phyloP scores from a whole-genome alignment of 1,284 basidiomycete species.

The Austroboletus novae-zelandiae region DNA sequence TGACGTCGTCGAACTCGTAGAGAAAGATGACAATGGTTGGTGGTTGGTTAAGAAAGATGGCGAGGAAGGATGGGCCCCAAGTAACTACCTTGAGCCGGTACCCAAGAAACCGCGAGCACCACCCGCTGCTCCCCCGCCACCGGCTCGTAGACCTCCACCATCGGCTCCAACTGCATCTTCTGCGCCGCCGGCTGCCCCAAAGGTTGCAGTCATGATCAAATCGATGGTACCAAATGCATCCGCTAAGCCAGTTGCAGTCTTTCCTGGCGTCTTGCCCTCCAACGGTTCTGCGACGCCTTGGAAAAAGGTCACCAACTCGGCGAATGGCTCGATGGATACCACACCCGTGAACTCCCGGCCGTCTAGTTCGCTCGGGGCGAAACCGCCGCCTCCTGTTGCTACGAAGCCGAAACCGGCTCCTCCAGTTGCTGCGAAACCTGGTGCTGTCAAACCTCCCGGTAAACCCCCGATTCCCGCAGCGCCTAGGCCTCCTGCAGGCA shows the following conservation, averaged over 20 bases:
- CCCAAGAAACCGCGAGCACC: conserved; percentile 59
- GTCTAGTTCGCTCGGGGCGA: conserved; percentile 46
- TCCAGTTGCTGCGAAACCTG: conserved; percentile 53
- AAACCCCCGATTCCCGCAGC: conserved; percentile 64
- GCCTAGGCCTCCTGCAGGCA: conserved; percentile 46
- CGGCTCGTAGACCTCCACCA: conserved; percentile 52
- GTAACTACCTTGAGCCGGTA: conserved; percentile 87
- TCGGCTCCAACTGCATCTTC: conserved; percentile 36
- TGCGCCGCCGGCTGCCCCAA: conserved; percentile 32
- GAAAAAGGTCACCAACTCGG: conserved; percentile 54
- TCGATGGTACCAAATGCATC: conserved; percentile 51
- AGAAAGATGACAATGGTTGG: conserved; percentile 96
- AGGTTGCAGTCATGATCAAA: conserved; percentile 39
- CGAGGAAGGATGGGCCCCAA: conserved; percentile 92
- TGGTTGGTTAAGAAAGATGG: conserved; percentile 91
- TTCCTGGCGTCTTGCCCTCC: conserved; percentile 63
- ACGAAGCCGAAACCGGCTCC: conserved; percentile 52
- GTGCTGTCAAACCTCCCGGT: conserved; percentile 42
- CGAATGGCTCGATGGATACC: conserved; percentile 34
- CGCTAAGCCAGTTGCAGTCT: conserved; percentile 71
- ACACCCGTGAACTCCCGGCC: conserved; percentile 58
- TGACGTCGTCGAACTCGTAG: conserved; percentile 87
- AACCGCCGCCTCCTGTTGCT: conserved; percentile 47
- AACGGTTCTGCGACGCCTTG: conserved; percentile 72
- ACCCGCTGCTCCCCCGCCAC: conserved; percentile 69